These are phyloP conservation scores for Nepenthes gracilis DNA, from an alignment of 148 eudicot genomes.

Conservation along the genomic window DNA sequence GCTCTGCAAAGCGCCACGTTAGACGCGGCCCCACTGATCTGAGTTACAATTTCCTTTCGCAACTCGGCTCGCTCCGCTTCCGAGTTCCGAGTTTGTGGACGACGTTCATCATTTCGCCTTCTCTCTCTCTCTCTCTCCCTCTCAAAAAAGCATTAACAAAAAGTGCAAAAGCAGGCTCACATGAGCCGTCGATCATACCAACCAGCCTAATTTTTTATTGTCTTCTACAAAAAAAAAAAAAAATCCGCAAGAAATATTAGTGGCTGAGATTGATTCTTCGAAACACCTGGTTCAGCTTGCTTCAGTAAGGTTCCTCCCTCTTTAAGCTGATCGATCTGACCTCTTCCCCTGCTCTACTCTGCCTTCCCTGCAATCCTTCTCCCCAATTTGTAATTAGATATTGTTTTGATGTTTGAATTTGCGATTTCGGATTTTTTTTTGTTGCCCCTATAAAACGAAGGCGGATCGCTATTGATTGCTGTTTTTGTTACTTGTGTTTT, in stretches of 20 bases:
- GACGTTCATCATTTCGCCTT: too few species aligned
- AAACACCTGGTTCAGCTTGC: conserved; percentile 6
- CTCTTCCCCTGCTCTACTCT: neutral
- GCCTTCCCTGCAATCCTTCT: neutral
- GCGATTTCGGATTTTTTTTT: neutral
- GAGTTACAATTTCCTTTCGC: too few species aligned
- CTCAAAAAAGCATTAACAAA: too few species aligned
- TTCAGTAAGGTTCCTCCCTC: neutral
- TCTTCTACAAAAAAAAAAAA: neutral
- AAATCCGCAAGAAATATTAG: conserved; percentile 1
- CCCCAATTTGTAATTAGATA: neutral
- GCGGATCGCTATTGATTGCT: neutral
- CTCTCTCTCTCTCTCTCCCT: too few species aligned
- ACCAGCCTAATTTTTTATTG: neutral
- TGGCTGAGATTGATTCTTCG: conserved; percentile 7
- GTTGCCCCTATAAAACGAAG: conserved; percentile 3
- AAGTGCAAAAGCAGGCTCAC: too few species aligned
- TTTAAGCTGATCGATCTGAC: neutral
- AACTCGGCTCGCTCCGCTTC: too few species aligned
- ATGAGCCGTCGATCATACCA: neutral
- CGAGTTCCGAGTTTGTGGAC: too few species aligned
- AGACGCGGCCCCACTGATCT: too few species aligned
- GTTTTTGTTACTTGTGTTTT: conserved; percentile 20
- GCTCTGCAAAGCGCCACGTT: too few species aligned
- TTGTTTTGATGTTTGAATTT: neutral